phyloP scores from a whole-genome alignment of 2,329 filamentous ascomycete genomes.

The Neurospora crassa region DNA sequence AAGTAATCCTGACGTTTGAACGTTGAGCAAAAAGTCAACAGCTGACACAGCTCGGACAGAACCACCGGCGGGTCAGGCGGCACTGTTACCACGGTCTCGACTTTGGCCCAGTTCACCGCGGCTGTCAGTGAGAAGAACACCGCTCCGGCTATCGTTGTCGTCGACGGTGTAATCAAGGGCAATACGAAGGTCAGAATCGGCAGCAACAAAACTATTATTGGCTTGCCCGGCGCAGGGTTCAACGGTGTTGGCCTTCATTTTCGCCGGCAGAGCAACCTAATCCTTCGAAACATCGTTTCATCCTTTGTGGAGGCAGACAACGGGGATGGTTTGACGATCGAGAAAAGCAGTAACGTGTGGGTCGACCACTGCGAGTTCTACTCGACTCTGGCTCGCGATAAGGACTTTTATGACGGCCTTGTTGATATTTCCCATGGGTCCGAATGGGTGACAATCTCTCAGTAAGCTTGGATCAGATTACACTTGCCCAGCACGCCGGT shows the following conservation, averaged over 20 bases:
- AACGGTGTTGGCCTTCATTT: conserved; percentile 42
- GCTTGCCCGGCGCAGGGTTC: conserved; percentile 26
- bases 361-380: conserved; percentile 59
- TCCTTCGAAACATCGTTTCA: conserved; percentile 53
- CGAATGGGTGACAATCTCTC: conserved; percentile 47
- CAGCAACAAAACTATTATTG: conserved; percentile 42
- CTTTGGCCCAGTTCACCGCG: conserved; percentile 37
- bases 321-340: conserved; percentile 50
- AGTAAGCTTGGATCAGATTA: conserved; percentile 24
- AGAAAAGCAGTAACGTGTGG: conserved; percentile 49
- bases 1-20: background rate
- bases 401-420: conserved; percentile 63
- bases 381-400: conserved; percentile 48
- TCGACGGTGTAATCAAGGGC: conserved; percentile 34
- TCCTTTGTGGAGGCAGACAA: conserved; percentile 44
- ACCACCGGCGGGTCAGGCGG: conserved; percentile 48
- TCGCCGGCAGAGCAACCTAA: conserved; percentile 45
- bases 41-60: conserved; percentile 3
- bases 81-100: conserved; percentile 43
- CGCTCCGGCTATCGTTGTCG: conserved; percentile 34
- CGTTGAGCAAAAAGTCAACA: background rate
- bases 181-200: conserved; percentile 33
- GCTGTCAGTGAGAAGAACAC: conserved; percentile 33
- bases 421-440: conserved; percentile 53
- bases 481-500: conserved; percentile 32